These are phyloP conservation scores for Penicillium freii DNA, from an alignment of 2,329 filamentous ascomycete genomes.

Conservation along the genomic window DNA sequence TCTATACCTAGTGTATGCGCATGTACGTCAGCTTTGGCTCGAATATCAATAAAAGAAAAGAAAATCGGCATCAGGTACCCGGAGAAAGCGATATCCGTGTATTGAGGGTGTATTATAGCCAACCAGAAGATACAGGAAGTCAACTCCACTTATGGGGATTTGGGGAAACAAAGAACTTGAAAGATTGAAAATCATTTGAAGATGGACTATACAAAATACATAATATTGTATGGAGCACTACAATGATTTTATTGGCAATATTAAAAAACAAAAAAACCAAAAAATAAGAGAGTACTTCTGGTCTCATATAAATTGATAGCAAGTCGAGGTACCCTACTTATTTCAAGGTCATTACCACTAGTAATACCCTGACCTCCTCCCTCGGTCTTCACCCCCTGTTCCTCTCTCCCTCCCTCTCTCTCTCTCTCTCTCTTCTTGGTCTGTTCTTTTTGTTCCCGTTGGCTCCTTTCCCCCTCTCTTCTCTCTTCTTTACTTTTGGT, in stretches of 20 bases:
- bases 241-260: not conserved
- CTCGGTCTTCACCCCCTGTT: constrained; percentile 12
- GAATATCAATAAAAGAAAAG: constrained; percentile 1
- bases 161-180: not conserved
- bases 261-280: too few relatives aligned
- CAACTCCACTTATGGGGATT: constrained; percentile 1
- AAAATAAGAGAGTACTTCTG: not conserved
- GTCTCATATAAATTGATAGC: not conserved
- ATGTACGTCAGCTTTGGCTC: constrained; percentile 3
- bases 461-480: constrained; percentile 6
- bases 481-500: constrained; percentile 4
- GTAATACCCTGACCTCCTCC: constrained; percentile 12
- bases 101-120: constrained; percentile 1
- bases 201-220: not conserved
- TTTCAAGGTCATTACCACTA: constrained; percentile 12
- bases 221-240: not conserved
- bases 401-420: not conserved
- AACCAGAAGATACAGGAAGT: not conserved
- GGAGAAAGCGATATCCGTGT: not conserved
- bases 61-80: not conserved
- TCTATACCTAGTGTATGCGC: not conserved
- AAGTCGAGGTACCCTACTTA: not conserved
- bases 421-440: not conserved
- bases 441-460: constrained; percentile 6
- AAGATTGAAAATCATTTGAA: not conserved